Evolutionary conservation across 495 filamentous ascomycete genomes (phyloP), one percentile per base, ranked within the genome.

Genomic region (Diplogelasinospora grovesii): DNA sequence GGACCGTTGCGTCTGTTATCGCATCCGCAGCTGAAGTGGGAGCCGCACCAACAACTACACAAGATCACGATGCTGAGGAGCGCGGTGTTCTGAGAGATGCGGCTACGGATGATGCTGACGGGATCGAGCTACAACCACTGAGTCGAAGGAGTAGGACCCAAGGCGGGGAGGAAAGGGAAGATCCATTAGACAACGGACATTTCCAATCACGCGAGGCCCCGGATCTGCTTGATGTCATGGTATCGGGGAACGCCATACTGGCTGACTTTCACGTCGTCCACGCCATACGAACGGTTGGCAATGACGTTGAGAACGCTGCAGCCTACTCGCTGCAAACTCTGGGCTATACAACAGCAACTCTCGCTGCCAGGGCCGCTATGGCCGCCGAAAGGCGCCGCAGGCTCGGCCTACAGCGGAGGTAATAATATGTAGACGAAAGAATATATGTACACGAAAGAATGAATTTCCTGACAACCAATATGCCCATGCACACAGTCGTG

Each of bases 1-100:
- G 23, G 23, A 48, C 43, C 20, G 46, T 45, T 13, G 27, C 29
- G 22, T 7, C 46, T 1, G 36, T 14, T 9, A 32, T 27, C 23
- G 32, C 25, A 10, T 15, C 28, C 8, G 26, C 20, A 5, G 25
- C 14, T 21, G 9, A 14, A 1, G 31, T 5, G 15, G 32, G 19
- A 9, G 19, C 22, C 0, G 32, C 35, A 3, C 52, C 53, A 7
- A 33, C 55, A 16, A 57, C 55, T 18, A 44, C 35, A 3, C 85
- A 90, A 54, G 84, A 89, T 50, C 73, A 79, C 52, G 87, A 93
- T 60, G 71, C 83, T 1, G 88, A 94, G 59, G 86, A 93, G 58
- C 75, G 82, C n/a, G 86, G 86, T 3, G 61, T 89, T 16, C 56
- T 78, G 18, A 69, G 81, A 45, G 64, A 68, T 45, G 63, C 54